Conservation (phyloP, 768 basidiomycete genomes). For the Russula sp. region DNA sequence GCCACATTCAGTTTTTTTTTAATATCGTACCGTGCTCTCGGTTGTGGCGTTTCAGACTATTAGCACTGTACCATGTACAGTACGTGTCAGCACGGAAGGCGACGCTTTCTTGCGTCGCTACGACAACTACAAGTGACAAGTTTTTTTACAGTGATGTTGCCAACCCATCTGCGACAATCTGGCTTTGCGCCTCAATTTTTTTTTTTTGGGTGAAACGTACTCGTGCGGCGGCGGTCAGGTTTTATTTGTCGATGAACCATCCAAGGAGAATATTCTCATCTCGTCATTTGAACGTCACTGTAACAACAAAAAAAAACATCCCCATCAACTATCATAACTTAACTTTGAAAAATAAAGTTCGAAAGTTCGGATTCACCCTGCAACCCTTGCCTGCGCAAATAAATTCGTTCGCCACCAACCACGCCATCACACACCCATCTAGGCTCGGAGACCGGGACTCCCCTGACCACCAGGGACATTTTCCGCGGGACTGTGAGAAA, state of each 20-base stretch:
- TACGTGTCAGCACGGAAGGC: too few species aligned
- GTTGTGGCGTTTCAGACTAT: too few species aligned
- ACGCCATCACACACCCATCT: not conserved
- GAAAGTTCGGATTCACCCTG: not conserved
- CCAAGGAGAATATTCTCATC: not conserved
- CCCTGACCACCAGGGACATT: conserved; percentile 9
- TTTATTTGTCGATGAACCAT: too few species aligned
- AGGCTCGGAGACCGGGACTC: not conserved
- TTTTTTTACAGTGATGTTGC: too few species aligned
- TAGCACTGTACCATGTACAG: too few species aligned
- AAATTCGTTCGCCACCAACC: not conserved
- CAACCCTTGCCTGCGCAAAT: not conserved
- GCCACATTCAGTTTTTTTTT: too few species aligned
- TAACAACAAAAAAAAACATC: not conserved
- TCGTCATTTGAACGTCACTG: not conserved
- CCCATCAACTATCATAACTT: too few species aligned
- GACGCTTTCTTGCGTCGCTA: too few species aligned
- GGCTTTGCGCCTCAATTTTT: not conserved
- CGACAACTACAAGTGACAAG: too few species aligned
- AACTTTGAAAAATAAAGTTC: conserved; percentile 1
- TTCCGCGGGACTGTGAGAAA: conserved; percentile 16
- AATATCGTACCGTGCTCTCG: too few species aligned
- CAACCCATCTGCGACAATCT: not conserved
- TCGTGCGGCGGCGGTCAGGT: too few species aligned
- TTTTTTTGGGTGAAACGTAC: not conserved